A percentile compares a stretch with the other conserved stretches of the same genome.
Conservation (phyloP, 345 rosid species). For the Stellera chamaejasme region DNA sequence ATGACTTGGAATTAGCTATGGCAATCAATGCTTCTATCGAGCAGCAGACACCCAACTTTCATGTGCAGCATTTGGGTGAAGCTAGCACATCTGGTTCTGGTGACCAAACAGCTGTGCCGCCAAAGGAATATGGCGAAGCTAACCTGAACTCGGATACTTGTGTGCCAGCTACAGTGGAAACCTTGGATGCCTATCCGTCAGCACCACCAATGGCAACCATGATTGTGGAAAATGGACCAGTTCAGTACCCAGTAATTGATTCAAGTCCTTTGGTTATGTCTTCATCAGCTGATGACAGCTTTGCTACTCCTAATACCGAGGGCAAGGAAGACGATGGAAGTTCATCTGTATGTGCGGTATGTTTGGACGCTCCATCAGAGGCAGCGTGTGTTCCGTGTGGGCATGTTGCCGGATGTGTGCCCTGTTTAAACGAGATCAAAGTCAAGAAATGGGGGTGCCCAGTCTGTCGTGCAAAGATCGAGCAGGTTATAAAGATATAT, state of each 20-base stretch:
- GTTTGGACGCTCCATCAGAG: conserved; percentile 90
- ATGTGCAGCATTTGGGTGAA: conserved; percentile 22
- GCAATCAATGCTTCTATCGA: conserved; percentile 65
- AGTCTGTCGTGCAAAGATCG: conserved; percentile 80
- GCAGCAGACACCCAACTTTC: conserved; percentile 25
- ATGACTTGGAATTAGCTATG: conserved; percentile 62
- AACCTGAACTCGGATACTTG: conserved; percentile 14
- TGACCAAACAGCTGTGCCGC: conserved; percentile 21
- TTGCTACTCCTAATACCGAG: conserved; percentile 13
- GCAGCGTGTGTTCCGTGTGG: conserved; percentile 99
- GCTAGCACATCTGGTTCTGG: conserved; percentile 38
- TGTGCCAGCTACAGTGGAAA: conserved; percentile 12
- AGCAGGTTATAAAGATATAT: conserved; percentile 68
- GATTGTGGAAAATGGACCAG: conserved; percentile 47
- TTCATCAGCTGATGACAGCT: conserved; percentile 20
- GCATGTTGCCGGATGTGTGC: conserved; percentile 94
- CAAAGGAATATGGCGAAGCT: conserved; percentile 26
- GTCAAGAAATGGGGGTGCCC: conserved; percentile 93
- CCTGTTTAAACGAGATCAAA: conserved; percentile 80
- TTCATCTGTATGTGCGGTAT: conserved; percentile 53
- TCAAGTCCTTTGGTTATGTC: conserved; percentile 40
- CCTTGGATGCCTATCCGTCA: conserved; percentile 33
- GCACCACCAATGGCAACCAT: conserved; percentile 50
- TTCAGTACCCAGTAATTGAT: conserved; percentile 81
- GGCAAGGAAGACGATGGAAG: conserved; percentile 42